Evolutionary conservation across 257 asterid species (phyloP).

Genomic region (Lantana camara): DNA sequence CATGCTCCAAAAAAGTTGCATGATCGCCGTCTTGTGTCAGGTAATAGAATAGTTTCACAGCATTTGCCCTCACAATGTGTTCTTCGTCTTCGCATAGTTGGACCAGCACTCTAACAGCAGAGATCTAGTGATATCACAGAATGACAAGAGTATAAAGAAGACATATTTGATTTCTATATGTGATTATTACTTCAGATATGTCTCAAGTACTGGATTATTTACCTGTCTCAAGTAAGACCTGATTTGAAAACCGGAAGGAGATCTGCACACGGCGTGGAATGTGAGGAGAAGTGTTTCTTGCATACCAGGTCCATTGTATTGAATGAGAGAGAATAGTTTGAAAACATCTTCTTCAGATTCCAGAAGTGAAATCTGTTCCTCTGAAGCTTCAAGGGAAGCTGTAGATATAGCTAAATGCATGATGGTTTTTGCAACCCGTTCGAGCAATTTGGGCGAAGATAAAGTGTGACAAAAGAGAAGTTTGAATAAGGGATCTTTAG

Average conservation of each 20-base stretch:
- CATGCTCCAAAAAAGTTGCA: slow-evolving; percentile 37
- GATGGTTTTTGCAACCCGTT: slow-evolving; percentile 41
- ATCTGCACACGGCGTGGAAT: slow-evolving; percentile 46
- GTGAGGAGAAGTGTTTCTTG: slow-evolving; percentile 42
- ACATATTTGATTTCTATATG: too few relatives aligned
- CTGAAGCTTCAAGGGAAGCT: slow-evolving; percentile 34
- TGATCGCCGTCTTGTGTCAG: slow-evolving; percentile 45
- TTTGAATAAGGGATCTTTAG: slow-evolving; percentile 38
- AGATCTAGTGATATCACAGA: slow-evolving; percentile 34
- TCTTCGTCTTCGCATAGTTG: slow-evolving; percentile 45
- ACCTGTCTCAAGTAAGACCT: slow-evolving; percentile 48
- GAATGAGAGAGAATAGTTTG: slow-evolving; percentile 48
- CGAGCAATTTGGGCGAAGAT: slow-evolving; percentile 32
- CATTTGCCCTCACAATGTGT: slow-evolving; percentile 35
- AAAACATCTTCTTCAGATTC: slow-evolving; percentile 44
- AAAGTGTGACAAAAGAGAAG: slow-evolving; percentile 44
- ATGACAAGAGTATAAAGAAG: not conserved
- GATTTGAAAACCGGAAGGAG: slow-evolving; percentile 38
- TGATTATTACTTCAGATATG: not conserved
- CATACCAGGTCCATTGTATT: slow-evolving; percentile 33
- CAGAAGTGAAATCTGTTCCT: slow-evolving; percentile 33
- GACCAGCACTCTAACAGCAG: slow-evolving; percentile 45
- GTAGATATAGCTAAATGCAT: slow-evolving; percentile 43
- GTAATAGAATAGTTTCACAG: slow-evolving; percentile 41
- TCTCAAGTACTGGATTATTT: not conserved